A percentile compares a stretch with the other conserved stretches of the same genome.
Evolutionary conservation across 441 rosid species (phyloP).

Genomic region (Mallotus repandus): DNA sequence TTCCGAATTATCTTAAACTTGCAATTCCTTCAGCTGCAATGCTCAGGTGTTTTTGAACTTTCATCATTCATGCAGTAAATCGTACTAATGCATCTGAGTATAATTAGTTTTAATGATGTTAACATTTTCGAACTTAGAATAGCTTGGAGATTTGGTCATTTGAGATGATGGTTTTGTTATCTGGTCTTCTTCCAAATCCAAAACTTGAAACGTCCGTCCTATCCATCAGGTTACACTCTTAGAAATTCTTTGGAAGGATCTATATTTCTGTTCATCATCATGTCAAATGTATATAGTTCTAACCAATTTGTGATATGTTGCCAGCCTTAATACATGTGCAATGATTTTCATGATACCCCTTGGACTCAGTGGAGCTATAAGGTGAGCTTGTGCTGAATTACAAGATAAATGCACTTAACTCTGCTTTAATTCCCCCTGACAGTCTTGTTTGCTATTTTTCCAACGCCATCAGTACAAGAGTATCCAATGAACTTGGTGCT

Average conservation of each 20-base stretch:
- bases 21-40: constrained; percentile 44
- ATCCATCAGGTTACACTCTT: constrained; percentile 26
- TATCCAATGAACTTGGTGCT: constrained; percentile 30
- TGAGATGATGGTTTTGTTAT: constrained; percentile 28
- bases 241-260: background rate
- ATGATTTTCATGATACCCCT: constrained; percentile 23
- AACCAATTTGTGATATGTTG: background rate
- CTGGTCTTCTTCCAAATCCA: constrained; percentile 37
- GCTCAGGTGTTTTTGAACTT: constrained; percentile 29
- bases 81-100: background rate
- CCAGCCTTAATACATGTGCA: constrained; percentile 24
- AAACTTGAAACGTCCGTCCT: constrained; percentile 32
- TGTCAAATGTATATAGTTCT: background rate
- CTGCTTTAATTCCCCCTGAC: background rate
- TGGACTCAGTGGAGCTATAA: constrained; percentile 27
- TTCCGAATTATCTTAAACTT: constrained; percentile 30
- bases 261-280: too few relatives aligned
- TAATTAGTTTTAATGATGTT: background rate
- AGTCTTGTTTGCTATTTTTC: background rate
- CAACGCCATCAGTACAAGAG: constrained; percentile 16
- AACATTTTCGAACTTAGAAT: background rate
- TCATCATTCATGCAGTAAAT: background rate
- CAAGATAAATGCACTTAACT: background rate
- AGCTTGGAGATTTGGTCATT: constrained; percentile 35
- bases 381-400: constrained; percentile 8